phyloP scores from a whole-genome alignment of 371 early-diverging fungal genomes.

The Enteropsectra breve region DNA sequence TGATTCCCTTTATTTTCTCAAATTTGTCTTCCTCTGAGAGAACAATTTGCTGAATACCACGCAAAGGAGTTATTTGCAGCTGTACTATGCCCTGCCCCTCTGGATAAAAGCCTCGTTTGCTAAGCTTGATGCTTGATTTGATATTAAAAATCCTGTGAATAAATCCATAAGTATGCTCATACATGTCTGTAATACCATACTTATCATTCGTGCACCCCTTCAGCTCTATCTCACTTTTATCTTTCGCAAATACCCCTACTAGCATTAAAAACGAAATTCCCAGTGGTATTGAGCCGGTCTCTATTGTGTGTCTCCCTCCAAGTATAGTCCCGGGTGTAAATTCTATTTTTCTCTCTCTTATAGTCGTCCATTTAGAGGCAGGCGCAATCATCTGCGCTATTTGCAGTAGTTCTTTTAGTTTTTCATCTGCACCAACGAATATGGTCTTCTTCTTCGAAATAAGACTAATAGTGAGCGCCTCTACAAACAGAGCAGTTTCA shows the following conservation, averaged over 20 bases:
- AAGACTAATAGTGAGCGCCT: too few species aligned
- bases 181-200: conserved; percentile 61
- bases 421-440: too few species aligned
- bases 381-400: too few species aligned
- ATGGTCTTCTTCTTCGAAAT: too few species aligned
- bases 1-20: conserved; percentile 83
- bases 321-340: conserved; percentile 32
- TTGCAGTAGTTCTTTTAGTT: too few species aligned
- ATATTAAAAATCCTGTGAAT: conserved; percentile 25
- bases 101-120: conserved; percentile 80
- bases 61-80: conserved; percentile 70
- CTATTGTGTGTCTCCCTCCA: conserved; percentile 21
- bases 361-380: too few species aligned
- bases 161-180: conserved; percentile 27
- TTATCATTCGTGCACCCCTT: conserved; percentile 81
- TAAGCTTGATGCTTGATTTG: conserved; percentile 62
- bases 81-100: conserved; percentile 79
- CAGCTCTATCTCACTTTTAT: conserved; percentile 67
- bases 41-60: conserved; percentile 69
- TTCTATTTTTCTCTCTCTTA: too few species aligned
- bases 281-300: conserved; percentile 28
- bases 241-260: conserved; percentile 78
- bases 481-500: too few species aligned
- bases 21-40: conserved; percentile 68
- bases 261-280: conserved; percentile 72